Base-by-base conservation (phyloP, 306 rosid genomes). In the Lathyrus tuberosus region DNA sequence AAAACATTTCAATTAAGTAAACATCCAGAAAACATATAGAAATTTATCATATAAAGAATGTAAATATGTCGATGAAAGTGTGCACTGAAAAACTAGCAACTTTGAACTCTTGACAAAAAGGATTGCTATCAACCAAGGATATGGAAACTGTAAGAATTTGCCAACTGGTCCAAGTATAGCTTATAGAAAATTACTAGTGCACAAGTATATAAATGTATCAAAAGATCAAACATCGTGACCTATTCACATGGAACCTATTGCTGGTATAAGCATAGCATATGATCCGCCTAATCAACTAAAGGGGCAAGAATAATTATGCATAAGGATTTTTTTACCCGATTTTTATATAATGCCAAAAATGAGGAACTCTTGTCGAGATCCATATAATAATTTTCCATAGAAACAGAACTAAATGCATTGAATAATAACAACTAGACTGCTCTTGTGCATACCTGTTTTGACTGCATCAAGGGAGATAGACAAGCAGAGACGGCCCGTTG, bases 401-500 rank as follows among this genome's bases (percentile, higher is more conserved):
- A 22, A 44, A 52, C 78, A 71, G 24, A 67, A 63, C 14, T 35
- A 52, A 71, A 43, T 51, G 60, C 57, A 69, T 63, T 10, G 28
- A 57, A 31, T 38, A 57, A 33, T 61, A 70, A 62, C 22, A 63
- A 15, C 35, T 57, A 76, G 65, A 60, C 54, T 65, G 18, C 44
- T 49, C 48, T 13, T 28, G 64, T 28, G 64, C 82, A 69, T 84
- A 94, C 98, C 76, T 90, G 88, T 80, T 94, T 94, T 59, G 99
- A 90, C 74, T 84, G 91, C 99, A 90, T 90, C 69, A 94, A 76
- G 44, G 99, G 99, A 49, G 99, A 89, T 43, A 94, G 83, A 82
- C 99, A 94, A 0, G 81, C 59, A n/a, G 97, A 85, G 40, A 94
- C 98, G 2, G 98, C 98, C 62, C 98, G 88, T 83, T 94, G 98